These are phyloP conservation scores for Bipolaris gigantea DNA, from an alignment of 2,329 filamentous ascomycete genomes.

Conservation along the genomic window DNA sequence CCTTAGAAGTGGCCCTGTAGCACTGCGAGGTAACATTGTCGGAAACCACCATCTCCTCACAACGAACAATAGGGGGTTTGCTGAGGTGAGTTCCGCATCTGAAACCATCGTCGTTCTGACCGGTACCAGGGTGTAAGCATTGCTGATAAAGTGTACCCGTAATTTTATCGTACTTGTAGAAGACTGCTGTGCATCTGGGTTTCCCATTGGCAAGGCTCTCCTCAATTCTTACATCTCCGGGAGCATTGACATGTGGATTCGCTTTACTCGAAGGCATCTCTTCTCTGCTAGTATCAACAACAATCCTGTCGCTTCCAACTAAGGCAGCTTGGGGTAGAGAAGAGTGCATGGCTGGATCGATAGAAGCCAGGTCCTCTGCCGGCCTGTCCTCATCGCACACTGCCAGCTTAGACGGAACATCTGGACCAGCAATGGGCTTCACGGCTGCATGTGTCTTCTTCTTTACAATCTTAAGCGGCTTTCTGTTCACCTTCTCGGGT, in stretches of 20 bases:
- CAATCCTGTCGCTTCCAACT: not conserved
- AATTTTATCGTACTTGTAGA: slow-evolving; percentile 6
- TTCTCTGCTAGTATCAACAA: not conserved
- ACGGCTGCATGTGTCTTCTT: not conserved
- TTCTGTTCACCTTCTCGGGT: slow-evolving; percentile 11
- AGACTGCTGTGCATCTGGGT: slow-evolving; percentile 9
- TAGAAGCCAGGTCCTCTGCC: not conserved
- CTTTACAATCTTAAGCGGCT: slow-evolving; percentile 9
- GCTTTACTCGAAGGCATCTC: not conserved
- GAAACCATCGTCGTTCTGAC: not conserved
- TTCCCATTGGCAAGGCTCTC: slow-evolving; percentile 2
- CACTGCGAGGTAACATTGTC: not conserved
- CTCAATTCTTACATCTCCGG: slow-evolving; percentile 1
- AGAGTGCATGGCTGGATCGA: not conserved
- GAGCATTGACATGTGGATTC: not conserved
- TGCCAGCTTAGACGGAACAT: not conserved
- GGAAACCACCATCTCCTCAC: not conserved
- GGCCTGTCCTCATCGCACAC: not conserved
- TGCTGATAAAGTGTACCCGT: slow-evolving; percentile 7
- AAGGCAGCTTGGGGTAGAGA: not conserved
- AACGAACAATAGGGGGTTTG: slow-evolving; percentile 1
- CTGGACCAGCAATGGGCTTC: not conserved
- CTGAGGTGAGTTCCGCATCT: slow-evolving; percentile 7
- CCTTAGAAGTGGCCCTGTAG: not conserved
- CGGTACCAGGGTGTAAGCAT: slow-evolving; percentile 3